Conservation (phyloP, 345 rosid species). For the Euphorbia lathyris region DNA sequence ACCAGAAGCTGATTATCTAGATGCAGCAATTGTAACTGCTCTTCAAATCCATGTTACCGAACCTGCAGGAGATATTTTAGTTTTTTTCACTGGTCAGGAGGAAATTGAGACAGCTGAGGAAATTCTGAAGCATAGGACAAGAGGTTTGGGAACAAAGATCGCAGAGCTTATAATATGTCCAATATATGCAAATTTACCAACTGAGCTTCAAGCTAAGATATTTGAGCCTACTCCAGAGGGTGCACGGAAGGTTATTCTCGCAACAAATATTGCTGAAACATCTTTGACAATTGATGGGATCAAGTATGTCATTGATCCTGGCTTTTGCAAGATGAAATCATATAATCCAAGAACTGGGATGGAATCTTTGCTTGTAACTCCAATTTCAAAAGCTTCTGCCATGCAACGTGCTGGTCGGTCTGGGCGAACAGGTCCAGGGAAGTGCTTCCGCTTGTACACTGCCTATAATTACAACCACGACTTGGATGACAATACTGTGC, state of each 20-base stretch:
- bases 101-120: constrained; percentile 97
- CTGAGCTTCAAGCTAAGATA: constrained; percentile 93
- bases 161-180: constrained; percentile 95
- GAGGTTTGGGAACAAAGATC: constrained; percentile 90
- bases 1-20: constrained; percentile 96
- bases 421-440: constrained; percentile 96
- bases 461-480: constrained; percentile 75
- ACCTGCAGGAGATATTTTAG: constrained; percentile 82
- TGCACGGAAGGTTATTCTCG: constrained; percentile 91
- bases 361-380: constrained; percentile 89
- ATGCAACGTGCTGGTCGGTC: constrained; percentile 94
- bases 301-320: constrained; percentile 91
- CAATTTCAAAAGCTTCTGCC: constrained; percentile 95
- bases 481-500: constrained; percentile 85
- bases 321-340: constrained; percentile 92
- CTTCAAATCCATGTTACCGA: constrained; percentile 85
- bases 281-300: constrained; percentile 94
- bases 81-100: constrained; percentile 92
- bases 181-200: constrained; percentile 93
- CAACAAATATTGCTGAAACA: constrained; percentile 98
- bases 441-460: constrained; percentile 86
- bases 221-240: constrained; percentile 98
- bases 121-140: constrained; percentile 79
- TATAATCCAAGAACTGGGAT: constrained; percentile 97
- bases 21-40: constrained; percentile 89